Percentiles rank a stretch among this genome's conserved stretches.
These are phyloP conservation scores for Tricholoma furcatifolium DNA, from an alignment of 768 basidiomycete genomes.

Conservation along the genomic window DNA sequence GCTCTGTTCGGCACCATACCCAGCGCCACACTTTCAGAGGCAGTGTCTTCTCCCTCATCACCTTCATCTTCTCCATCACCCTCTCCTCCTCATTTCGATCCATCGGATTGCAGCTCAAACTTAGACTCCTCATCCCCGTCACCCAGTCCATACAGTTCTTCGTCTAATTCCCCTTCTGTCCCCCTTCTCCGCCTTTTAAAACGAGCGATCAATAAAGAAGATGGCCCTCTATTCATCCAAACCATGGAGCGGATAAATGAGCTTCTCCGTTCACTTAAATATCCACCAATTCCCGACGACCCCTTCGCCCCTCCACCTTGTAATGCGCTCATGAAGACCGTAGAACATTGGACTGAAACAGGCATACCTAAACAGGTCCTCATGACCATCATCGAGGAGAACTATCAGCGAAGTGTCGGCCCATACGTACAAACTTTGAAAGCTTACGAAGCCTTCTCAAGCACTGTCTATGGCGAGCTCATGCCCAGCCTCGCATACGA, in stretches of 20 bases:
- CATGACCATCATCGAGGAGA: conserved; percentile 82
- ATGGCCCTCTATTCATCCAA: conserved; percentile 71
- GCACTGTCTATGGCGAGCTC: conserved; percentile 87
- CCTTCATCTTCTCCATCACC: conserved; percentile 39
- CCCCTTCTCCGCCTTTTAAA: conserved; percentile 57
- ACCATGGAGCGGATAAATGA: conserved; percentile 63
- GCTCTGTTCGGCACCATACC: conserved; percentile 68
- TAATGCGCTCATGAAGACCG: conserved; percentile 48
- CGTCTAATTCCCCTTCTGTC: conserved; percentile 27
- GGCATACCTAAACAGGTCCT: conserved; percentile 67
- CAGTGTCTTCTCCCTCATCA: conserved; percentile 33
- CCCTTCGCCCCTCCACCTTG: conserved; percentile 40
- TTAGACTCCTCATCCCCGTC: conserved; percentile 26
- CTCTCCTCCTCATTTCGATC: conserved; percentile 36
- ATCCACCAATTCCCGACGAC: conserved; percentile 55
- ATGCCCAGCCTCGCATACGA: conserved; percentile 81
- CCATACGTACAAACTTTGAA: conserved; percentile 81
- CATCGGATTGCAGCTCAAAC: conserved; percentile 26
- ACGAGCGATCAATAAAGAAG: conserved; percentile 63
- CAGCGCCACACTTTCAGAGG: conserved; percentile 40
- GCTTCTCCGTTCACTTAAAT: conserved; percentile 63
- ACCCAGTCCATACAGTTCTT: conserved; percentile 29
- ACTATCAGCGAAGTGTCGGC: conserved; percentile 91
- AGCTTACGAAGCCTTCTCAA: conserved; percentile 81
- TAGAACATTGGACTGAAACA: conserved; percentile 47